phyloP scores from a whole-genome alignment of 805 yeast genomes.

The Barnettozyma californica region DNA sequence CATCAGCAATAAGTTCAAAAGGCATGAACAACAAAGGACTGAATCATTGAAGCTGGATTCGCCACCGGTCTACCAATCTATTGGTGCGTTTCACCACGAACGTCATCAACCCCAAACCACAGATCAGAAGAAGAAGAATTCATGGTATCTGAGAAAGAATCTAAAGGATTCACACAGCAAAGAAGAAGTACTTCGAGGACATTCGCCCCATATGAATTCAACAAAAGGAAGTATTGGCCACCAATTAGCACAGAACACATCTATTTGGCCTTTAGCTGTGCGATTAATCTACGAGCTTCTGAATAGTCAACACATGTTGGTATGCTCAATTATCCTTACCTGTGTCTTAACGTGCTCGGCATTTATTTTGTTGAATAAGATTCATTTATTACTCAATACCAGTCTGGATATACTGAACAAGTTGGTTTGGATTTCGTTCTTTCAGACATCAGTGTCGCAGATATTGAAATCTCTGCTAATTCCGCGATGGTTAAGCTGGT shows the following conservation, averaged over 20 bases:
- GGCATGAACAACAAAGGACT: background rate
- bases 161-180: background rate
- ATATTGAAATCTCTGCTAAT: background rate
- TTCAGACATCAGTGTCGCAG: background rate
- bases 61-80: background rate
- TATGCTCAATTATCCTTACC: background rate
- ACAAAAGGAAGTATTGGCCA: background rate
- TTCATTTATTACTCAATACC: background rate
- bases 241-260: background rate
- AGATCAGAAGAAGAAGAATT: background rate
- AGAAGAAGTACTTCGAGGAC: background rate
- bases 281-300: background rate
- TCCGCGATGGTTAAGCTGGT: background rate
- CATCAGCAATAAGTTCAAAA: background rate
- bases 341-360: background rate
- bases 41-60: background rate
- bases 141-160: background rate
- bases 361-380: background rate
- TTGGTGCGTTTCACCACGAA: background rate
- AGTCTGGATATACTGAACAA: background rate
- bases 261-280: background rate
- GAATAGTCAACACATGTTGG: background rate
- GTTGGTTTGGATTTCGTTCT: background rate
- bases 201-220: background rate
- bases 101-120: background rate